A percentile compares a stretch with the other conserved stretches of the same genome.
phyloP scores from a whole-genome alignment of 31 red algal species.

The Odonthalia washingtoniensis region DNA sequence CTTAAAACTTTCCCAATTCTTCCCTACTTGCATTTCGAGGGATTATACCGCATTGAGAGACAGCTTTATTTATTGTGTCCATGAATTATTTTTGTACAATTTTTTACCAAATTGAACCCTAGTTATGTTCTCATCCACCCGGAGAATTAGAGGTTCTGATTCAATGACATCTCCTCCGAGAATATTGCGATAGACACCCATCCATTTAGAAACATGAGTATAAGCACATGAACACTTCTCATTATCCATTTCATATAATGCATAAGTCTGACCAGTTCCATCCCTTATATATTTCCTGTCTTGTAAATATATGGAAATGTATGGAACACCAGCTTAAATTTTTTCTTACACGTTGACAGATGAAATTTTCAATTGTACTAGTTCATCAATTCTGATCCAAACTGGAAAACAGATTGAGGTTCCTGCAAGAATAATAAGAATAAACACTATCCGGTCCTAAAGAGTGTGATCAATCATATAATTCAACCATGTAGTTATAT shows the following conservation, averaged over 20 bases:
- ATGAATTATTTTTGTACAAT: background rate
- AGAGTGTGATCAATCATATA: background rate
- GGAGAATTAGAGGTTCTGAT: background rate
- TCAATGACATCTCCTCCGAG: background rate
- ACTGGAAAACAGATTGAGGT: constrained; percentile 10
- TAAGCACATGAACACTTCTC: background rate
- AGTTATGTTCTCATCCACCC: background rate
- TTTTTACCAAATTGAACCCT: background rate
- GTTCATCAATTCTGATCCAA: constrained; percentile 21
- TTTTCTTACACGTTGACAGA: background rate
- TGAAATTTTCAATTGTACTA: background rate
- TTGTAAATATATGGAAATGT: background rate
- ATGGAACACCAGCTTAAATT: background rate
- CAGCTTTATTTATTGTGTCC: background rate
- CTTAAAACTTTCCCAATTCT: too few relatives aligned
- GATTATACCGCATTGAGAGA: background rate
- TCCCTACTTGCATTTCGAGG: background rate
- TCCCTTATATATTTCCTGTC: background rate
- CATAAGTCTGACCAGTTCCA: background rate
- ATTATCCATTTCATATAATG: background rate
- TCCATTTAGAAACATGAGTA: background rate
- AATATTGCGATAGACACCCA: background rate
- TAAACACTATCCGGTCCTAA: background rate
- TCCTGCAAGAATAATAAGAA: background rate
- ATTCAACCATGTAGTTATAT: background rate